These are phyloP conservation scores for Vaccinium darrowii DNA, from an alignment of 148 eudicot species.

Conservation along the genomic window DNA sequence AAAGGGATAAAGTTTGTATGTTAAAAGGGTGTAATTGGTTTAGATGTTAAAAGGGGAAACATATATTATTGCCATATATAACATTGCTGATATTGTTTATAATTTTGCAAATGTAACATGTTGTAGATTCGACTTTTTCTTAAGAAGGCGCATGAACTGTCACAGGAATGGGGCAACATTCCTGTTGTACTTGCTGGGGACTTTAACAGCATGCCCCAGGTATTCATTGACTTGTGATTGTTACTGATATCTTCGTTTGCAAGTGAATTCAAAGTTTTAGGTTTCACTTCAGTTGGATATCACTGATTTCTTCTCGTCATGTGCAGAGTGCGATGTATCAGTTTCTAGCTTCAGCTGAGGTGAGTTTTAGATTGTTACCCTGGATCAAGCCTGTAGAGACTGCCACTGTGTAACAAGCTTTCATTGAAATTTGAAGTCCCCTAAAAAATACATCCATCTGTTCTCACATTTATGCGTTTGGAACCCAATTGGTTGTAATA, in stretches of 20 bases:
- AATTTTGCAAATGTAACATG: background rate
- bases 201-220: slow-evolving; percentile 64
- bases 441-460: background rate
- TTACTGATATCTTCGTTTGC: background rate
- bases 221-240: slow-evolving; percentile 12
- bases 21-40: background rate
- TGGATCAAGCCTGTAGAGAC: background rate
- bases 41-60: background rate
- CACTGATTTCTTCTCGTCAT: slow-evolving; percentile 17
- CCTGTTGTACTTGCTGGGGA: slow-evolving; percentile 81
- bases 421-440: background rate
- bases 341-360: slow-evolving; percentile 61
- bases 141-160: slow-evolving; percentile 57
- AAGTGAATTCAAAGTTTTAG: background rate
- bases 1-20: background rate
- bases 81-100: background rate
- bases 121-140: slow-evolving; percentile 59
- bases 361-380: slow-evolving; percentile 21
- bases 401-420: background rate
- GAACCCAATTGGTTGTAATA: background rate
- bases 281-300: slow-evolving; percentile 5
- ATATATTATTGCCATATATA: background rate
- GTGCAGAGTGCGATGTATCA: slow-evolving; percentile 68
- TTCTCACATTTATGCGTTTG: background rate
- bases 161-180: slow-evolving; percentile 62